Evolutionary conservation across 2,329 filamentous ascomycete genomes (phyloP), one percentile per base, ranked within the genome.

Genomic region (Penicillium hordei): DNA sequence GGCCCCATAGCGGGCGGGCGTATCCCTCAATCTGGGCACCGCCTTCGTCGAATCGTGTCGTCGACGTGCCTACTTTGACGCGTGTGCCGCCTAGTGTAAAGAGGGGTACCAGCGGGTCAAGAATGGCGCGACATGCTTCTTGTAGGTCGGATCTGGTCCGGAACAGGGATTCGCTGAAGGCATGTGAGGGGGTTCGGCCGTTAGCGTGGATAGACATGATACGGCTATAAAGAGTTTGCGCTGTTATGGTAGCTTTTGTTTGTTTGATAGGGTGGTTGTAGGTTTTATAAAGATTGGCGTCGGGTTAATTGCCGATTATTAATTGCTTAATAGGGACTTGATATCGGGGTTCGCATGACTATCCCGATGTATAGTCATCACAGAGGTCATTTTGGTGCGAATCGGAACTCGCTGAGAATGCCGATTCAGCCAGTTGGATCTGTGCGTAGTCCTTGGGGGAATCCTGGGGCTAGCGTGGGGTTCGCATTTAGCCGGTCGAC

Each of bases 21-120:
- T 87, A 87, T 25, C 89, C 89, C 74, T 93, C 90, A 34, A 93
- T 83, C 68, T 92, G 89, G 1, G 89, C 89, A 9, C 88, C 89
- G 1, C 86, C 84, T 71, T 91, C 87, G 69, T 93, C 90, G 71
- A 92, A 93, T 27, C 89, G 81, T 21, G 90, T 90, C 19, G 88
- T 89, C 0, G 89, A 90, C 15, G 83, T 84, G 5, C 89, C 89
- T 25, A 87, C 83, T 67, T 85, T 86, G 46, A 92, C 82, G 46
- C 89, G 81, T 12, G 87, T 85, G 68, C 84, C 83, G 43, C 79
- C 70, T 0, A 86, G 85, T 1, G 89, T 91, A 74, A 91, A 90
- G 73, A 89, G 89, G 2, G 86, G 83, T 58, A 86, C 80, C 5
- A 93, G 79, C 9, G 89, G 89, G 66, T 90, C 86, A 27, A 93